A percentile compares a stretch with the other conserved stretches of the same genome.
Conservation (phyloP, 495 filamentous ascomycete genomes). For the Xylaria telfairii region DNA sequence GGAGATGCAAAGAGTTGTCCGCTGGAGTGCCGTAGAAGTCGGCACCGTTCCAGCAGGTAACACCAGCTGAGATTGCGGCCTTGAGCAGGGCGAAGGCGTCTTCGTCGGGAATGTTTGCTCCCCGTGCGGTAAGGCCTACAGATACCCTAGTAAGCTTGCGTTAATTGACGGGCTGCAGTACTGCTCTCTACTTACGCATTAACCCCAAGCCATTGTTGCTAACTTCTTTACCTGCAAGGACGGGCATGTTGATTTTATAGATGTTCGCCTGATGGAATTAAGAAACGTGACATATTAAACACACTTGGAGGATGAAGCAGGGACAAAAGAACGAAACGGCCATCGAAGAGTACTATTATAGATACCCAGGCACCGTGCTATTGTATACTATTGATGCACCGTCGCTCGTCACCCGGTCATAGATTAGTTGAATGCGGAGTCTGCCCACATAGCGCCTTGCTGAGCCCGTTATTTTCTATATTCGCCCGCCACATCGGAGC, state of each 20-base stretch:
- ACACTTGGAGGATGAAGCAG: background rate
- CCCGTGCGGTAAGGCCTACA: constrained; percentile 69
- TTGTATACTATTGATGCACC: background rate
- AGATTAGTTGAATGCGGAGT: background rate
- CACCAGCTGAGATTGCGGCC: constrained; percentile 61
- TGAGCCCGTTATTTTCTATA: too few species aligned
- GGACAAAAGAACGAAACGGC: background rate
- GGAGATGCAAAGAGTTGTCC: constrained; percentile 56
- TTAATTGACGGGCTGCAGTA: background rate
- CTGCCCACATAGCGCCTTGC: background rate
- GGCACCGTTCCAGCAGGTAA: constrained; percentile 73
- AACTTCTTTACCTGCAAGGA: constrained; percentile 40
- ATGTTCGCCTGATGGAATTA: background rate
- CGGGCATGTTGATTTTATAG: background rate
- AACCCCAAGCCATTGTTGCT: constrained; percentile 53
- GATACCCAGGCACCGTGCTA: too few species aligned
- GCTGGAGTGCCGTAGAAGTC: constrained; percentile 57
- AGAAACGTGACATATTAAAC: background rate
- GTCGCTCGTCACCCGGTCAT: too few species aligned
- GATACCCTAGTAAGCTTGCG: background rate
- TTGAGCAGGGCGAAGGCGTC: constrained; percentile 68
- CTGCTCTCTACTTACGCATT: constrained; percentile 41
- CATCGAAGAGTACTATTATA: too few species aligned
- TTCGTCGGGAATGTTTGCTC: constrained; percentile 56
- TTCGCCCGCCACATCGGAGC: too few species aligned